phyloP scores from a whole-genome alignment of 768 basidiomycete genomes.

The Naganishia kalamii region DNA sequence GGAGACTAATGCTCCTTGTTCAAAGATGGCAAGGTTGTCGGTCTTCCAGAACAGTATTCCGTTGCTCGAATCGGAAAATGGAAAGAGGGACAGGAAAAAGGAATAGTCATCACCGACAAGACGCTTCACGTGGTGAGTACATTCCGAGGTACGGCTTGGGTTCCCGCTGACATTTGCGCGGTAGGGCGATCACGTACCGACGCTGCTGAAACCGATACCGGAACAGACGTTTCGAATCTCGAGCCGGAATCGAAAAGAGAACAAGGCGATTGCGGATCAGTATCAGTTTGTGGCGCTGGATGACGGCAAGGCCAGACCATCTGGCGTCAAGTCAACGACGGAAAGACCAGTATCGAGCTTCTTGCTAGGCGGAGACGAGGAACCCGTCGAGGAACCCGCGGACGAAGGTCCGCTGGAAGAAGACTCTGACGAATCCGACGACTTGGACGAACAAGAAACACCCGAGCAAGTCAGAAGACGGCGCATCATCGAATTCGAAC shows the following conservation, averaged over 20 bases:
- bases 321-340: not conserved
- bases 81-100: slow-evolving; percentile 5
- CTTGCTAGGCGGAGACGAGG: not conserved
- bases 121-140: not conserved
- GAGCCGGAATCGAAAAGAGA: not conserved
- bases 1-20: not conserved
- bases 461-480: slow-evolving; percentile 29
- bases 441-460: slow-evolving; percentile 34
- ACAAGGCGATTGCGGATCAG: not conserved
- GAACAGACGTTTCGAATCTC: not conserved
- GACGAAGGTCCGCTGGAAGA: not conserved
- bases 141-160: no score
- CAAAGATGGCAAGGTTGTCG: slow-evolving; percentile 10
- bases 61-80: not conserved
- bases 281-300: not conserved
- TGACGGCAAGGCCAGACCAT: not conserved
- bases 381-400: not conserved
- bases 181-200: slow-evolving; percentile 9
- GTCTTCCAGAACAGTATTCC: slow-evolving; percentile 10
- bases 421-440: slow-evolving; percentile 5
- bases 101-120: not conserved
- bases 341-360: not conserved
- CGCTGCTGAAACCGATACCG: not conserved
- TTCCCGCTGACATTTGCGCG: not conserved
- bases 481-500: slow-evolving; percentile 33